Conservation (phyloP, 73 alveolate genomes). For the Tetrahymena malaccensis region DNA sequence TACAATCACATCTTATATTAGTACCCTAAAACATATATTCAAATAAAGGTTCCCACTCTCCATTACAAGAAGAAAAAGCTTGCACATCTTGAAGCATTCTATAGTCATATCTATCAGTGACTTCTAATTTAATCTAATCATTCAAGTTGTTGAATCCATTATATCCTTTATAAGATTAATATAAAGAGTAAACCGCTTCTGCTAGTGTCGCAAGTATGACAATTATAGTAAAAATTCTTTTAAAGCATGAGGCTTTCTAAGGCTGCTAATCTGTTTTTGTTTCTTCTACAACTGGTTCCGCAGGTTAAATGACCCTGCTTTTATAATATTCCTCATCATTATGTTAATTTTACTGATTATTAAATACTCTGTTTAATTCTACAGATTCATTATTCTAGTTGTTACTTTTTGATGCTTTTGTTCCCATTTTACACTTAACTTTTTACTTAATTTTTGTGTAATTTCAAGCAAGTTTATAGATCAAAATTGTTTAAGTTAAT, state of each 20-base stretch:
- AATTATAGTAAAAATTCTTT: not conserved
- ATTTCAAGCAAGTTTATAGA: not conserved
- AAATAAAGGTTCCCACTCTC: not conserved
- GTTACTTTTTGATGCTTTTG: not conserved
- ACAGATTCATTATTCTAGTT: not conserved
- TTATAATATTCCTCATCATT: not conserved
- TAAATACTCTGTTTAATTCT: not conserved
- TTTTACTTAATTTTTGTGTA: not conserved
- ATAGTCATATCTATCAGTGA: not conserved
- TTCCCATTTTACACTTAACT: not conserved
- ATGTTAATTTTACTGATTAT: not conserved
- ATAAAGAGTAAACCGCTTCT: not conserved
- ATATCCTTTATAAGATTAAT: not conserved
- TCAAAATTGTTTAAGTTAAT: not conserved
- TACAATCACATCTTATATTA: not conserved
- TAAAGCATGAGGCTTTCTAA: not conserved
- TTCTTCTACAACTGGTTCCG: not conserved
- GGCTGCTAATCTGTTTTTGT: not conserved
- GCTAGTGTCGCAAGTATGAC: not conserved
- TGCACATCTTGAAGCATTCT: not conserved
- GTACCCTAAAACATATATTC: not conserved
- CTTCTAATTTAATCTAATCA: not conserved
- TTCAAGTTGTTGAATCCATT: not conserved
- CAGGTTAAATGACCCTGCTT: not conserved
- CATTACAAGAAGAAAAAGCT: not conserved